These are phyloP conservation scores for Phialocephala subalpina DNA, from an alignment of 2,329 filamentous ascomycete genomes.

Conservation along the genomic window DNA sequence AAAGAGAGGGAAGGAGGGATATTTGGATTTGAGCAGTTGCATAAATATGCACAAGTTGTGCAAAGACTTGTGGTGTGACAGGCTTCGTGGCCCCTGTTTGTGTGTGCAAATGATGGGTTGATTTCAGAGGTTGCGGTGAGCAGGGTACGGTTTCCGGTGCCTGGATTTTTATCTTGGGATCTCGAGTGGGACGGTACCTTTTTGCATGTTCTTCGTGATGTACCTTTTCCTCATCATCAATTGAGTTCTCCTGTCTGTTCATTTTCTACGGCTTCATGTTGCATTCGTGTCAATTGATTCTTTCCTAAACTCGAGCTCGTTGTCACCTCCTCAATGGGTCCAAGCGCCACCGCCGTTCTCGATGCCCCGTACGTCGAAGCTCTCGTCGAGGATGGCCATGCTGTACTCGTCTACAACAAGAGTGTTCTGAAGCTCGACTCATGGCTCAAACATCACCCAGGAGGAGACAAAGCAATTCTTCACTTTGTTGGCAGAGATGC, in stretches of 20 bases:
- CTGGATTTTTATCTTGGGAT: not conserved
- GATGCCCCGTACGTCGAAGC: slow-evolving; percentile 69
- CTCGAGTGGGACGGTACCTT: no score
- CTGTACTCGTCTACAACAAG: slow-evolving; percentile 79
- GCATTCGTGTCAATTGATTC: not conserved
- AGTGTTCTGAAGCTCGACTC: slow-evolving; percentile 84
- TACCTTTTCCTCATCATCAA: not conserved
- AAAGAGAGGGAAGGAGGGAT: not conserved
- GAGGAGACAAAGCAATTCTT: slow-evolving; percentile 84
- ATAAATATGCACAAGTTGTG: slow-evolving; percentile 8
- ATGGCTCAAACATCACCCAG: slow-evolving; percentile 88
- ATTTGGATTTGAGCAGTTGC: not conserved
- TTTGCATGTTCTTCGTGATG: no score
- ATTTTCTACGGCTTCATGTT: not conserved
- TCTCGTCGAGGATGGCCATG: slow-evolving; percentile 79
- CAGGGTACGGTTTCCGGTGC: slow-evolving; percentile 8
- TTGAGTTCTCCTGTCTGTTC: not conserved
- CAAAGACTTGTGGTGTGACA: not conserved
- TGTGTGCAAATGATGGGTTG: not conserved
- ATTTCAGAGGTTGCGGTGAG: not conserved
- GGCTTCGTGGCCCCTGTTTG: not conserved
- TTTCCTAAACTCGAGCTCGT: no score
- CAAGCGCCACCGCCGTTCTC: slow-evolving; percentile 43
- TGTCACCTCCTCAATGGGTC: slow-evolving; percentile 1
- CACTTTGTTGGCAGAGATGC: slow-evolving; percentile 94